Base-by-base conservation (phyloP, 805 yeast genomes). In the Candida manassasensis region DNA sequence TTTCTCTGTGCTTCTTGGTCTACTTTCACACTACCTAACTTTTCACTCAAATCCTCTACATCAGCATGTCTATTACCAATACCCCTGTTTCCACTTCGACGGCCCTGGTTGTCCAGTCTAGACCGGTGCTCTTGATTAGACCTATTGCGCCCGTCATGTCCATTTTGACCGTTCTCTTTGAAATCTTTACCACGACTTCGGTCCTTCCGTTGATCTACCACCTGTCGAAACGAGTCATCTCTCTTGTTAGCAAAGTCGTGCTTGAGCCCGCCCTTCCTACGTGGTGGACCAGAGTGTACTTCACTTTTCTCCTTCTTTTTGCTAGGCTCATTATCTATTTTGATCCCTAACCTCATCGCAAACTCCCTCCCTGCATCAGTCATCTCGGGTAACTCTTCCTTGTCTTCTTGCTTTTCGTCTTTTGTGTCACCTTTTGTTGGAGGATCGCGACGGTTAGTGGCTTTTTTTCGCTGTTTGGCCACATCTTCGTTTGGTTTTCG, bases 281-380 rank as follows among this genome's bases (percentile, higher is more conserved):
- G 7, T 7, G 22, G 22, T 21, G 7, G 7, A 21, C 22, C 10
- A 21, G 22, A 21, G 7, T 10, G 7, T 21, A 8, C 22, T 21
- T 7, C 22, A 21, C 10, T 21, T 8, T 8, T 24, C 12, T 24
- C 12, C 12, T 7, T n/a, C 6, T 7, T 24, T 11, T 11, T 24
- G 12, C 6, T n/a, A 8, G 27, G 27, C 12, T 24, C 12, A 14
- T 24, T 19, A 7, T 30, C 18, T 7, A 30, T 6, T 10, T 17
- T 28, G 7, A 28, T 28, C 7, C 39, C 39, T n/a, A 36, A 31
- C 6, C 53, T 45, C 19, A 39, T 36, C 8, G 54, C 53, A 21
- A 50, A 36, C 15, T 47, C 41, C 22, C 26, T 30, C 8, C 44
- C 54, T 3, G 51, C 54, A 0, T 37, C 39, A 0, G 52, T 40